Evolutionary conservation across 2,329 filamentous ascomycete genomes (phyloP).

Genomic region (Alternaria sp.): DNA sequence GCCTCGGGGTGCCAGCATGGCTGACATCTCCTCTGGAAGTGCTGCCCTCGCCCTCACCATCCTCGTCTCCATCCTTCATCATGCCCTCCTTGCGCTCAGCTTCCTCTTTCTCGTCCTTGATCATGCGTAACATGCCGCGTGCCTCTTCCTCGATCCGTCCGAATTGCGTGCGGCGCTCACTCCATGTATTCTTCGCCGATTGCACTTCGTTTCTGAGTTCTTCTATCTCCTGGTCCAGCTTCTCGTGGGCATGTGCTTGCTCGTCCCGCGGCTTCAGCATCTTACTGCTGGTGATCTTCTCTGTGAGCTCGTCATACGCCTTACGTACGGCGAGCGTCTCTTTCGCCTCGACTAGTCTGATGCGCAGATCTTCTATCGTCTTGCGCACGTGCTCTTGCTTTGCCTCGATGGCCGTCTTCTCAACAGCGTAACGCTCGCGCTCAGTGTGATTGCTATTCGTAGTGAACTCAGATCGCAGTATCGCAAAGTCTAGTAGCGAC

Average conservation of each 20-base stretch:
- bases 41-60: slow-evolving; percentile 52
- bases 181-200: slow-evolving; percentile 83
- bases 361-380: slow-evolving; percentile 74
- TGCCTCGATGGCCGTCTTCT: slow-evolving; percentile 79
- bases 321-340: slow-evolving; percentile 80
- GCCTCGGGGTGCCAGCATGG: slow-evolving; percentile 55
- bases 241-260: slow-evolving; percentile 77
- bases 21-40: slow-evolving; percentile 50
- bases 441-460: slow-evolving; percentile 83
- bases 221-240: slow-evolving; percentile 86
- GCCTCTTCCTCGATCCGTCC: slow-evolving; percentile 89
- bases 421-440: slow-evolving; percentile 80
- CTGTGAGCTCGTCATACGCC: slow-evolving; percentile 85
- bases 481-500: slow-evolving; percentile 83
- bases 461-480: slow-evolving; percentile 87
- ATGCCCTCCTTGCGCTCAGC: slow-evolving; percentile 82
- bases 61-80: slow-evolving; percentile 54
- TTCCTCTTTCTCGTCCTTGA: slow-evolving; percentile 95
- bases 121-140: slow-evolving; percentile 82
- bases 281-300: slow-evolving; percentile 83
- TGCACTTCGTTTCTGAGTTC: slow-evolving; percentile 86
- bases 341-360: slow-evolving; percentile 72
- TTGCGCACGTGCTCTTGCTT: slow-evolving; percentile 81
- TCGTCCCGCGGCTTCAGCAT: slow-evolving; percentile 85
- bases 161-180: slow-evolving; percentile 85